Percentiles rank a stretch among this genome's conserved stretches.
Evolutionary conservation across 2,329 filamentous ascomycete species (phyloP).

Genomic region (Macrophomina tecta): DNA sequence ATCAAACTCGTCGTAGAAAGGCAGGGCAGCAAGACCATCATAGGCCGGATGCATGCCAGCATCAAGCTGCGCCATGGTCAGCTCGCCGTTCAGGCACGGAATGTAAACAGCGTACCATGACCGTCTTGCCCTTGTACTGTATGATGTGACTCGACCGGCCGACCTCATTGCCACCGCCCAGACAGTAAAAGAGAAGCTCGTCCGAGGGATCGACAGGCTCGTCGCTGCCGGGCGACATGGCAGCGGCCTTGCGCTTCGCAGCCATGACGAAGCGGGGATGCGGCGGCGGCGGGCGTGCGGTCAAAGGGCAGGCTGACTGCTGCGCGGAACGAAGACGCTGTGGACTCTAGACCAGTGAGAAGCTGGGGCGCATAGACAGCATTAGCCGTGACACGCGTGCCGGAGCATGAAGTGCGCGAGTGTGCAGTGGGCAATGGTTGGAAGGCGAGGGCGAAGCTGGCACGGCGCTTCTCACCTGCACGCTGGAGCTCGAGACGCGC

Average conservation of each 20-base stretch:
- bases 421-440: not conserved
- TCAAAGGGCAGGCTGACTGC: not conserved
- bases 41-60: constrained; percentile 97
- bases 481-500: constrained; percentile 13
- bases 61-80: constrained; percentile 70
- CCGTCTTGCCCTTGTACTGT: constrained; percentile 98
- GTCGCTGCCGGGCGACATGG: constrained; percentile 75
- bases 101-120: constrained; percentile 73
- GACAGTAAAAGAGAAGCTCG: constrained; percentile 89
- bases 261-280: constrained; percentile 65
- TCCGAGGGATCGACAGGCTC: constrained; percentile 92
- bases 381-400: constrained; percentile 4
- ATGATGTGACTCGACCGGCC: constrained; percentile 97
- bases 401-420: not conserved
- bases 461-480: not conserved
- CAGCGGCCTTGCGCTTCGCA: constrained; percentile 86
- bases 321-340: not conserved
- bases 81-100: not conserved
- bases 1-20: constrained; percentile 98
- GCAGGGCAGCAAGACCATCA: constrained; percentile 88
- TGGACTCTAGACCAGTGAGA: not conserved
- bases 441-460: not conserved
- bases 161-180: constrained; percentile 96
- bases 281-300: not conserved
- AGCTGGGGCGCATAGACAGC: constrained; percentile 15